Conservation (phyloP, 2,329 filamentous ascomycete species). For the Pyrenophora graminea region DNA sequence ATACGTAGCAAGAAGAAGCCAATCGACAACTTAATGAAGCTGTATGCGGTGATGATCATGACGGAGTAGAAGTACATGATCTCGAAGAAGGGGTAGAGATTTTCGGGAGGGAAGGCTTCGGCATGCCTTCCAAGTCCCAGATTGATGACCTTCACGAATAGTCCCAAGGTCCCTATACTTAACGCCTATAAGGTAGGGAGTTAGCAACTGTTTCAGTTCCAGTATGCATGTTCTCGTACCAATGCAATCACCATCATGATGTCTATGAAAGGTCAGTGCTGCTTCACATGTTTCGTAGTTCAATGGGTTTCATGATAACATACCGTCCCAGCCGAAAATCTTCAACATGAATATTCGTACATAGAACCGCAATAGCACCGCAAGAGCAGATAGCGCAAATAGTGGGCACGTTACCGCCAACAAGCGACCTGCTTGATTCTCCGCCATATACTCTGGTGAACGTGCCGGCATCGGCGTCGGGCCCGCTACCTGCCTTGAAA, state of each 20-base stretch:
- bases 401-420: constrained; percentile 48
- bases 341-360: constrained; percentile 28
- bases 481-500: constrained; percentile 13
- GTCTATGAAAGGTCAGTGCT: constrained; percentile 26
- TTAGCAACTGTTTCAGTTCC: background rate
- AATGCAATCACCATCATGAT: constrained; percentile 45
- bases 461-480: constrained; percentile 12
- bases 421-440: constrained; percentile 45
- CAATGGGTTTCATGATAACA: background rate
- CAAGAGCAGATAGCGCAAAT: constrained; percentile 37
- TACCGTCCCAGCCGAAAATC: constrained; percentile 28
- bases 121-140: constrained; percentile 55
- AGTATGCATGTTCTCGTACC: constrained; percentile 6
- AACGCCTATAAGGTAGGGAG: constrained; percentile 8
- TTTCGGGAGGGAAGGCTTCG: constrained; percentile 31
- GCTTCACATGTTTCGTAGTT: background rate
- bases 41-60: constrained; percentile 51
- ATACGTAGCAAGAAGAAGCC: constrained; percentile 54
- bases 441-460: constrained; percentile 40
- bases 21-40: constrained; percentile 55
- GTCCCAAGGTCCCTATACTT: constrained; percentile 17
- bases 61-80: constrained; percentile 53
- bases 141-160: constrained; percentile 27
- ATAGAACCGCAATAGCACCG: constrained; percentile 24
- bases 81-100: constrained; percentile 45